These are phyloP conservation scores for Apostasia ramifera DNA, from an alignment of 106 monocot genomes.

Conservation along the genomic window DNA sequence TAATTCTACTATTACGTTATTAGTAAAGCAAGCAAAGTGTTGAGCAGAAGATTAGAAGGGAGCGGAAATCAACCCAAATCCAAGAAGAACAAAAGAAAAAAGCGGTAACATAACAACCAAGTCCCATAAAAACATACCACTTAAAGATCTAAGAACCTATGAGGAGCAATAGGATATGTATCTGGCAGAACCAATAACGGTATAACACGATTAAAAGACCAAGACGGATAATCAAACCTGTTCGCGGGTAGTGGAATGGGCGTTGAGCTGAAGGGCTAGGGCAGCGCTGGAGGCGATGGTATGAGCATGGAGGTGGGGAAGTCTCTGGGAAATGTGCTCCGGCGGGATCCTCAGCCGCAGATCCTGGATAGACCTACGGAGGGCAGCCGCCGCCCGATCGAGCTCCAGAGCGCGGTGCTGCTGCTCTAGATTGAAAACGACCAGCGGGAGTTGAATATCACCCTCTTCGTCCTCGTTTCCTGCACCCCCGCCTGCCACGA, in stretches of 20 bases:
- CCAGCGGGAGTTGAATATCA: slow-evolving; percentile 2
- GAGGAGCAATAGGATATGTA: too few relatives aligned
- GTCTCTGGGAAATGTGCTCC: slow-evolving; percentile 59
- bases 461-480: slow-evolving; percentile 29
- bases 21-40: too few relatives aligned
- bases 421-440: slow-evolving; percentile 65
- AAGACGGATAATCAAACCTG: slow-evolving; percentile 24
- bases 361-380: slow-evolving; percentile 70
- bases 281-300: slow-evolving; percentile 76
- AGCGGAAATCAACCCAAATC: too few relatives aligned
- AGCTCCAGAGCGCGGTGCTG: slow-evolving; percentile 61
- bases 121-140: too few relatives aligned
- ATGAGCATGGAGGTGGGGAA: slow-evolving; percentile 84
- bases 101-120: too few relatives aligned
- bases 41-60: too few relatives aligned
- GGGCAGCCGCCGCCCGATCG: slow-evolving; percentile 35
- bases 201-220: too few relatives aligned
- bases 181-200: too few relatives aligned
- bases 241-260: slow-evolving; percentile 69
- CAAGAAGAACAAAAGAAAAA: too few relatives aligned
- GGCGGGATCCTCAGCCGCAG: slow-evolving; percentile 78
- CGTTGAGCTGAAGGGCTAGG: slow-evolving; percentile 77
- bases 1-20: too few relatives aligned
- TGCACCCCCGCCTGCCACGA: slow-evolving; percentile 42
- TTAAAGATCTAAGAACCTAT: too few relatives aligned